Percentiles rank a stretch among this genome's conserved stretches.
These are phyloP conservation scores for Suillus subluteus DNA, from an alignment of 768 basidiomycete species.

Conservation along the genomic window DNA sequence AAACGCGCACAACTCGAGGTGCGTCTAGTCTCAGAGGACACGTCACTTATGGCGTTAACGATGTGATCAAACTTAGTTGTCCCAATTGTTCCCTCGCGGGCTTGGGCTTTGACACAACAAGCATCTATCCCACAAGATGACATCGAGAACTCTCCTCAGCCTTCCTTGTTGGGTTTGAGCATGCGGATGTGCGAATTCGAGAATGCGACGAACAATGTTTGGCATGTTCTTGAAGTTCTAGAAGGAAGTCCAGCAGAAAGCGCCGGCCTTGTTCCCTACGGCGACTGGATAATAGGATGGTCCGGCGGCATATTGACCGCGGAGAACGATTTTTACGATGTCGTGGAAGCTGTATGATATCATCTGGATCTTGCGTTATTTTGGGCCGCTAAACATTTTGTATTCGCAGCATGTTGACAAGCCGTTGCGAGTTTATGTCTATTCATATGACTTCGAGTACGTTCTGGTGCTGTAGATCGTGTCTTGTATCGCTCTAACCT, in stretches of 20 bases:
- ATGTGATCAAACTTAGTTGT: slow-evolving; percentile 59
- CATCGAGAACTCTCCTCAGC: slow-evolving; percentile 55
- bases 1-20: slow-evolving; percentile 75
- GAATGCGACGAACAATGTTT: slow-evolving; percentile 88
- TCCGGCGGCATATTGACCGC: slow-evolving; percentile 89
- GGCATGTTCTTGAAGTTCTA: slow-evolving; percentile 97
- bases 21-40: slow-evolving; percentile 19
- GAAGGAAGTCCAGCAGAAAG: slow-evolving; percentile 97
- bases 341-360: slow-evolving; percentile 82
- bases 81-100: slow-evolving; percentile 79
- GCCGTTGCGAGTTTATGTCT: slow-evolving; percentile 92
- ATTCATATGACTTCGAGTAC: slow-evolving; percentile 96
- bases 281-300: slow-evolving; percentile 84
- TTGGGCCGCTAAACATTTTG: slow-evolving; percentile 1
- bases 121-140: slow-evolving; percentile 41
- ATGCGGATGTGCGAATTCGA: slow-evolving; percentile 94
- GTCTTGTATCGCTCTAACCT: slow-evolving; percentile 13
- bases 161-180: slow-evolving; percentile 91
- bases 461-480: slow-evolving; percentile 31
- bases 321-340: slow-evolving; percentile 95
- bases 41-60: not conserved
- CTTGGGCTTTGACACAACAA: slow-evolving; percentile 66
- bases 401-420: slow-evolving; percentile 83
- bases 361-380: not conserved
- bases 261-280: slow-evolving; percentile 93